Percentiles rank a stretch among this genome's conserved stretches.
These are phyloP conservation scores for Pythium phragmitis DNA, from an alignment of 352 stramenopile species.

Conservation along the genomic window DNA sequence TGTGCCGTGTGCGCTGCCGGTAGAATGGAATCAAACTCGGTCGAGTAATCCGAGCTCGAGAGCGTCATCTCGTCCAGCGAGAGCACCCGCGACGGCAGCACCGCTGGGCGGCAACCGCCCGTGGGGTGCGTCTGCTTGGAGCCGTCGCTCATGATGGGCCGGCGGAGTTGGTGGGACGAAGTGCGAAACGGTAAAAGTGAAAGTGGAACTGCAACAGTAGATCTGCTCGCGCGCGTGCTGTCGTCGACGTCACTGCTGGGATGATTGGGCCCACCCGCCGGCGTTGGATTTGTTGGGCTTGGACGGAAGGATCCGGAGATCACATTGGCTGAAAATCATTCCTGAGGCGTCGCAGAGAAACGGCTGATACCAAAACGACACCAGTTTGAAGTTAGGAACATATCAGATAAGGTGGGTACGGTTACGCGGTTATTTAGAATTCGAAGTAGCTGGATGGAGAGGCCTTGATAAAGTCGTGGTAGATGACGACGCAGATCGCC, in stretches of 20 bases:
- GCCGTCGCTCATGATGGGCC: constrained; percentile 3
- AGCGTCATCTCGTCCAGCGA: constrained; percentile 15
- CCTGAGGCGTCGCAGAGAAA: constrained; percentile 7
- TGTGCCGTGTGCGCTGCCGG: not conserved
- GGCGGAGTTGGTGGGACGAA: not conserved
- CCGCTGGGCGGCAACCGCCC: not conserved
- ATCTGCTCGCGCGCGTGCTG: too few species aligned
- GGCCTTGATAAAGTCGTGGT: constrained; percentile 71
- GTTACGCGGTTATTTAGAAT: constrained; percentile 2
- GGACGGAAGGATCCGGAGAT: not conserved
- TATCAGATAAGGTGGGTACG: not conserved
- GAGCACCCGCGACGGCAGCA: not conserved
- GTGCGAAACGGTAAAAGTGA: not conserved
- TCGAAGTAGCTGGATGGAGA: constrained; percentile 19
- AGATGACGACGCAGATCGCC: constrained; percentile 73
- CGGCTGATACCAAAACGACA: not conserved
- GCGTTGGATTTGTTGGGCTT: not conserved
- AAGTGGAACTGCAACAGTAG: too few species aligned
- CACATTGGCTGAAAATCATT: constrained; percentile 7
- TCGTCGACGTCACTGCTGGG: not conserved
- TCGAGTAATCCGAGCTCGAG: constrained; percentile 14
- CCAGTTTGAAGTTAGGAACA: constrained; percentile 3
- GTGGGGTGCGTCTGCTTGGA: not conserved
- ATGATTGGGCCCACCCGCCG: not conserved
- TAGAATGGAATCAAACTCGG: constrained; percentile 21